A percentile compares a stretch with the other conserved stretches of the same genome.
Evolutionary conservation across 257 asterid genomes (phyloP).

Genomic region (Gardenia jasminoides): DNA sequence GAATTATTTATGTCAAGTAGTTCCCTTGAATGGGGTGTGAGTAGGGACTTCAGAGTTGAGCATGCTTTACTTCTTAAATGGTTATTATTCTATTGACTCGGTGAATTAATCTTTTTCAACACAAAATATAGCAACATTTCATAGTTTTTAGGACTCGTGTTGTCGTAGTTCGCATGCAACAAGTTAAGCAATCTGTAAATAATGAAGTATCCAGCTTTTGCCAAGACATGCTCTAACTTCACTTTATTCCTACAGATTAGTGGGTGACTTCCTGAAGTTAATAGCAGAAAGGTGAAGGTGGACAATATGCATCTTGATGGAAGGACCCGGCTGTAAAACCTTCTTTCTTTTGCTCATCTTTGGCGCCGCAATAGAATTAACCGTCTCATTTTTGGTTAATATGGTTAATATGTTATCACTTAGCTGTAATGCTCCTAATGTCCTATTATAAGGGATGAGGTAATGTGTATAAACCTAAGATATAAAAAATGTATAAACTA

Average conservation of each 20-base stretch:
- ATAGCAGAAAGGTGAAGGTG: not conserved
- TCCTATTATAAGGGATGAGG: too few relatives aligned
- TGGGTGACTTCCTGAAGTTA: not conserved
- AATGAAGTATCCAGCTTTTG: not conserved
- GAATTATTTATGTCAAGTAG: slow-evolving; percentile 80
- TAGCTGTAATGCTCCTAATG: too few relatives aligned
- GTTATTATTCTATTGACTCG: slow-evolving; percentile 29
- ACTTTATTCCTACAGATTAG: not conserved
- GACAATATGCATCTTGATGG: not conserved
- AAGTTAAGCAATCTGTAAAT: slow-evolving; percentile 9
- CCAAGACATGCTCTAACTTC: not conserved
- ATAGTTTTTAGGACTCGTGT: not conserved
- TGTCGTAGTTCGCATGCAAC: not conserved
- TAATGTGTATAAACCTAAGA: too few relatives aligned
- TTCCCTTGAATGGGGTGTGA: slow-evolving; percentile 7
- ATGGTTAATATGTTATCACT: too few relatives aligned
- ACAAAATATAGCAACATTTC: not conserved
- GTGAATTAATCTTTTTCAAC: not conserved
- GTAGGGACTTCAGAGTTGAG: slow-evolving; percentile 16
- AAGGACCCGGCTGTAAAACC: not conserved
- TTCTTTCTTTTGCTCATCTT: too few relatives aligned
- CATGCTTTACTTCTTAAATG: slow-evolving; percentile 20
- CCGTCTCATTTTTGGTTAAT: too few relatives aligned
- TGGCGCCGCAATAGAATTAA: too few relatives aligned
- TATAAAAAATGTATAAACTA: too few relatives aligned